These are phyloP conservation scores for Garcia nutans DNA, from an alignment of 345 rosid genomes.

Conservation along the genomic window DNA sequence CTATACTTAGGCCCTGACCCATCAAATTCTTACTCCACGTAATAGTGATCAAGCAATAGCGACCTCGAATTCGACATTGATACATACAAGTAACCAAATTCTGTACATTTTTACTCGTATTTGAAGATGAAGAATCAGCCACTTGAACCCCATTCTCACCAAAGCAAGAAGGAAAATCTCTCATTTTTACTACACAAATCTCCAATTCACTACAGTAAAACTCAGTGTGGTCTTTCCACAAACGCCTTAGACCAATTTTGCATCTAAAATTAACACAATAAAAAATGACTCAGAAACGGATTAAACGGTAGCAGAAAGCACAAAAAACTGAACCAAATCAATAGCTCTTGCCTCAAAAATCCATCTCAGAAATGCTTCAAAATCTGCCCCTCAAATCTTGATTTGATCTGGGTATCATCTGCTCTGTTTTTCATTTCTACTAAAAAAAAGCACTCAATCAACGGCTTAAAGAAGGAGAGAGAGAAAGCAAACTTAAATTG, in stretches of 20 bases:
- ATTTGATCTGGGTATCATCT: conserved; percentile 32
- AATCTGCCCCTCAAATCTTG: conserved; percentile 27
- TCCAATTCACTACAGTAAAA: conserved; percentile 21
- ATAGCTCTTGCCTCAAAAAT: conserved; percentile 35
- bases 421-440: conserved; percentile 18
- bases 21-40: conserved; percentile 86
- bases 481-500: conserved; percentile 15
- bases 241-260: conserved; percentile 31
- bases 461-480: conserved; percentile 7
- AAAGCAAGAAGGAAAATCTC: conserved; percentile 94
- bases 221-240: conserved; percentile 35
- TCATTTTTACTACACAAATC: conserved; percentile 46
- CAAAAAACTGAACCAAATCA: conserved; percentile 11
- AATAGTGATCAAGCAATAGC: conserved; percentile 67
- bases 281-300: conserved; percentile 10
- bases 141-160: conserved; percentile 90
- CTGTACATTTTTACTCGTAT: conserved; percentile 57
- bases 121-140: conserved; percentile 76
- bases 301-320: background rate
- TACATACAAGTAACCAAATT: conserved; percentile 73
- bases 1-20: conserved; percentile 84
- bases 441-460: conserved; percentile 5
- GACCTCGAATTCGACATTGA: conserved; percentile 64
- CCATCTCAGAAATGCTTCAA: conserved; percentile 31
- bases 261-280: conserved; percentile 31